phyloP scores from a whole-genome alignment of 441 rosid genomes.

The Eruca vesicaria region DNA sequence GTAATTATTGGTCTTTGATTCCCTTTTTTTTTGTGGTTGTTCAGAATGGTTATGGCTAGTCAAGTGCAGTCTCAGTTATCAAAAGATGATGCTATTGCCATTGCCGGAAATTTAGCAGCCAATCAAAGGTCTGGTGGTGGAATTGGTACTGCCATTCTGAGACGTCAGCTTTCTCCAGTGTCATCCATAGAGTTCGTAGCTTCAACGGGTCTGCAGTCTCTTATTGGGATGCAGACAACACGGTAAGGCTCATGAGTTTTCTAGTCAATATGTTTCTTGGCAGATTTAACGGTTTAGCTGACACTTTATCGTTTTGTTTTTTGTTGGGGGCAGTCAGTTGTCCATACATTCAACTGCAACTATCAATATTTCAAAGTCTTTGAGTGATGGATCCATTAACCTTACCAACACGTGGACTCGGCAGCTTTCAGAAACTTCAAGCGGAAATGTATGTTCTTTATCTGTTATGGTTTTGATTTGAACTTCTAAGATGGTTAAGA shows the following conservation, averaged over 20 bases:
- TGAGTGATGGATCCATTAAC: slow-evolving; percentile 83
- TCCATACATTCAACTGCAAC: slow-evolving; percentile 86
- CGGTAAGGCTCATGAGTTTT: slow-evolving; percentile 45
- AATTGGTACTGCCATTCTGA: slow-evolving; percentile 64
- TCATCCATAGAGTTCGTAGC: slow-evolving; percentile 80
- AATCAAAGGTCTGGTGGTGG: slow-evolving; percentile 69
- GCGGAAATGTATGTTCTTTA: slow-evolving; percentile 70
- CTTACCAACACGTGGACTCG: slow-evolving; percentile 93
- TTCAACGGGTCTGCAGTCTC: slow-evolving; percentile 72
- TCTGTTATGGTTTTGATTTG: slow-evolving; percentile 20
- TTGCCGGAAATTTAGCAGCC: slow-evolving; percentile 81
- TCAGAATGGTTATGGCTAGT: slow-evolving; percentile 91
- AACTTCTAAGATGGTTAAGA: neutral
- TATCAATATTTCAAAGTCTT: slow-evolving; percentile 70
- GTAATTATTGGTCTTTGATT: slow-evolving; percentile 14
- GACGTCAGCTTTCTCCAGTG: slow-evolving; percentile 71
- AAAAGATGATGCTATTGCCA: slow-evolving; percentile 55
- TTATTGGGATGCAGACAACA: slow-evolving; percentile 75
- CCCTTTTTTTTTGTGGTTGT: slow-evolving; percentile 18
- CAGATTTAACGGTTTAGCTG: neutral
- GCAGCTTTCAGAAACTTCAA: slow-evolving; percentile 80
- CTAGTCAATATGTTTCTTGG: neutral
- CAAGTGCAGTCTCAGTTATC: slow-evolving; percentile 81
- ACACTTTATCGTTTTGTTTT: slow-evolving; percentile 19
- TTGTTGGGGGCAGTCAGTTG: slow-evolving; percentile 53